These are phyloP conservation scores for Populus tomentosa DNA, from an alignment of 441 rosid genomes.

Conservation along the genomic window DNA sequence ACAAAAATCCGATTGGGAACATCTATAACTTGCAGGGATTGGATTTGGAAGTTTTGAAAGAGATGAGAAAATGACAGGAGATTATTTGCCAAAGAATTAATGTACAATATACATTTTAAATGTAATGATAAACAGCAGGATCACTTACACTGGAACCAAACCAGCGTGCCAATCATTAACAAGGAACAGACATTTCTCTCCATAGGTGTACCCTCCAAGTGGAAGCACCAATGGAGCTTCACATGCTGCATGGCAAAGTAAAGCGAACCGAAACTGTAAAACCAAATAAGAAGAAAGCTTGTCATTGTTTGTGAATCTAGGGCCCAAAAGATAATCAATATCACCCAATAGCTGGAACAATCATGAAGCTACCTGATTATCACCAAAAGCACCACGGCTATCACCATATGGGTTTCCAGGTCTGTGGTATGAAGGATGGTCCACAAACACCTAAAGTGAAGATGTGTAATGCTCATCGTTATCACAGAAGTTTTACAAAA, in stretches of 20 bases:
- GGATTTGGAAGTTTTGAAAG: neutral
- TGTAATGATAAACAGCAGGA: neutral
- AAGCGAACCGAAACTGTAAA: constrained; percentile 87
- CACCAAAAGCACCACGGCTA: constrained; percentile 74
- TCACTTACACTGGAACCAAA: constrained; percentile 78
- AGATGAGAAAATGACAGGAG: neutral
- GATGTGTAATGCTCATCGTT: neutral
- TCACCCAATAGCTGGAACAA: constrained; percentile 9
- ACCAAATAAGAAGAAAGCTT: constrained; percentile 23
- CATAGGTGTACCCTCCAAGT: constrained; percentile 86
- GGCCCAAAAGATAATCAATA: neutral
- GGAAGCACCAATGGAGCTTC: constrained; percentile 96
- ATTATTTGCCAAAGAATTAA: neutral
- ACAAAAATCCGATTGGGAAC: neutral
- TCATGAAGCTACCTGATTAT: constrained; percentile 64
- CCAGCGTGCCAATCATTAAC: constrained; percentile 99
- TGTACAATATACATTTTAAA: neutral
- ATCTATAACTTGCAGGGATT: neutral
- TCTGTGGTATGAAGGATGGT: constrained; percentile 78
- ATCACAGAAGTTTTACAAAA: neutral
- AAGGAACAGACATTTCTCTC: constrained; percentile 87
- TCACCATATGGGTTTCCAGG: constrained; percentile 95
- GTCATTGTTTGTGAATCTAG: constrained; percentile 25
- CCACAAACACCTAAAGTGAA: constrained; percentile 67
- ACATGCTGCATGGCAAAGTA: constrained; percentile 94